Evolutionary conservation across 116 monocot species (phyloP).

Genomic region (Posidonia oceanica): DNA sequence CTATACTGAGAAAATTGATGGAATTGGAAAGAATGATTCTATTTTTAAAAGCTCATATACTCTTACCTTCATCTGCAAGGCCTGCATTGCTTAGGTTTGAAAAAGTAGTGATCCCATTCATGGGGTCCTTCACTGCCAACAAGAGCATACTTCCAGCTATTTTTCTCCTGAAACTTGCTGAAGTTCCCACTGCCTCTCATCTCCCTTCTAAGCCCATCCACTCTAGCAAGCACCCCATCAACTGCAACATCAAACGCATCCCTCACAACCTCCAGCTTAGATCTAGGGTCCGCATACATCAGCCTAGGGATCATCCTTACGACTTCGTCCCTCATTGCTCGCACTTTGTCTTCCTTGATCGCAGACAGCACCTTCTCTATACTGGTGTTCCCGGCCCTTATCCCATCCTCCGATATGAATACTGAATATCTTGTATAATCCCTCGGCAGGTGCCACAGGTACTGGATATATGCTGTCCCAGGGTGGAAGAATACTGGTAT

Average conservation of each 20-base stretch:
- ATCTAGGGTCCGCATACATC: constrained; percentile 86
- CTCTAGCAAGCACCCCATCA: constrained; percentile 68
- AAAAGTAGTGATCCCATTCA: constrained; percentile 98
- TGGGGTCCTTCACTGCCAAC: constrained; percentile 65
- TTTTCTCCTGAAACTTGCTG: constrained; percentile 83
- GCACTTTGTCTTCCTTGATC: constrained; percentile 42
- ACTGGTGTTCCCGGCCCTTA: constrained; percentile 46
- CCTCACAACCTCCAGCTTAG: constrained; percentile 53
- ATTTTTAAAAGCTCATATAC: background rate
- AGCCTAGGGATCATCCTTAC: constrained; percentile 74
- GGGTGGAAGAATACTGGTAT: constrained; percentile 98
- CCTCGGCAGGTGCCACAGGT: constrained; percentile 88
- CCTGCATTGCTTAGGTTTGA: constrained; percentile 54
- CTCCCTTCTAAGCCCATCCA: constrained; percentile 60
- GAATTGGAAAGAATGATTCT: background rate
- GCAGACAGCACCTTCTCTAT: constrained; percentile 54
- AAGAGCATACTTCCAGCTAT: constrained; percentile 91
- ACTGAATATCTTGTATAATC: constrained; percentile 72
- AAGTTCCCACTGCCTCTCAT: constrained; percentile 27
- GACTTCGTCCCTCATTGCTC: constrained; percentile 75
- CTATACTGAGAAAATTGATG: background rate
- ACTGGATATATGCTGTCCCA: constrained; percentile 85
- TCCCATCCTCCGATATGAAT: constrained; percentile 81
- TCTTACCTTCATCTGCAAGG: constrained; percentile 7
- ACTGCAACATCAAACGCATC: constrained; percentile 95